Evolutionary conservation across 2,329 filamentous ascomycete genomes (phyloP).

Genomic region (Capronia americana): DNA sequence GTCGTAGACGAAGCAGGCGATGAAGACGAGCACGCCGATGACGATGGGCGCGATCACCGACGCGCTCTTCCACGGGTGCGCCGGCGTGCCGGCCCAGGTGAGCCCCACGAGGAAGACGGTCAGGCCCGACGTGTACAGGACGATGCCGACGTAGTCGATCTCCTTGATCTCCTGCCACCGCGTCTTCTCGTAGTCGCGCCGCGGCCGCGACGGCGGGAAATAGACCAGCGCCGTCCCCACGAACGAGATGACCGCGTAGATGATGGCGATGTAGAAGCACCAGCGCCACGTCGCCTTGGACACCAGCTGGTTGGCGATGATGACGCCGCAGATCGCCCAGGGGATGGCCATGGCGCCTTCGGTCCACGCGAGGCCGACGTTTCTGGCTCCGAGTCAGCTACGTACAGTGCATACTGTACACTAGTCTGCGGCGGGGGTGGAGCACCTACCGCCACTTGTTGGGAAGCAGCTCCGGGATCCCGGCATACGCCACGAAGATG

Average conservation of each 20-base stretch:
- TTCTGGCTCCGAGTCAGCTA: conserved; percentile 4
- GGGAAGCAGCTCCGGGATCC: conserved; percentile 9
- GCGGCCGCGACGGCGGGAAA: conserved; percentile 56
- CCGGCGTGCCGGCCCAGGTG: conserved; percentile 34
- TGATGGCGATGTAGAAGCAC: conserved; percentile 46
- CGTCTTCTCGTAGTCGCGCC: conserved; percentile 45
- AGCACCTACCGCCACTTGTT: conserved; percentile 12
- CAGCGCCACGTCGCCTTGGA: conserved; percentile 8
- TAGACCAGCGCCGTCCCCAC: conserved; percentile 54
- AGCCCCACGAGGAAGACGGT: conserved; percentile 19
- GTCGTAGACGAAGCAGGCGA: conserved; percentile 45
- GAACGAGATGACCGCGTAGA: conserved; percentile 12
- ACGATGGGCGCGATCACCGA: conserved; percentile 23
- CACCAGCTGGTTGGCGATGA: conserved; percentile 11
- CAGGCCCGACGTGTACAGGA: conserved; percentile 21
- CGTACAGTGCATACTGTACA: not conserved
- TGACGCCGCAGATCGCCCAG: conserved; percentile 9
- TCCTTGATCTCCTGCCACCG: conserved; percentile 48
- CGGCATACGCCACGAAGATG: conserved; percentile 12
- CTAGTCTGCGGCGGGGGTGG: too few species aligned
- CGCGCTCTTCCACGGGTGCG: conserved; percentile 17
- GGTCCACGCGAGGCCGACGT: conserved; percentile 11
- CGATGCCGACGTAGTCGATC: conserved; percentile 21
- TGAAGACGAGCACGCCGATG: conserved; percentile 14
- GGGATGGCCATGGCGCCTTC: conserved; percentile 14